Evolutionary conservation across 1,139 yeast genomes (phyloP).

Genomic region (Kodamaea fungicola): DNA sequence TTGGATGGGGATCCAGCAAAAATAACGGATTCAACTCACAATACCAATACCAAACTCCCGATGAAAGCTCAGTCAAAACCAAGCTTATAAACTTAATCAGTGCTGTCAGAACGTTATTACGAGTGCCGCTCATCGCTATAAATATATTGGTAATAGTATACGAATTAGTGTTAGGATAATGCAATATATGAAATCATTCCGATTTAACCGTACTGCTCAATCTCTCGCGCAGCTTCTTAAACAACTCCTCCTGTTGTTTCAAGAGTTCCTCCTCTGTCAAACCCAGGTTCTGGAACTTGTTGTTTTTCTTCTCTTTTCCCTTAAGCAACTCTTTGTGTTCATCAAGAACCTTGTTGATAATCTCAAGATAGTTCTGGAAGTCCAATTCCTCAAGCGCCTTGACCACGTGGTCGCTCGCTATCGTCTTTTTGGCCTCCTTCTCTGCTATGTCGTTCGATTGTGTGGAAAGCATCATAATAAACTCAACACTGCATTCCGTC

Average conservation of each 20-base stretch:
- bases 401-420: slow-evolving; percentile 93
- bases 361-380: slow-evolving; percentile 78
- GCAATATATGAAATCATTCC: slow-evolving; percentile 5
- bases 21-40: slow-evolving; percentile 17
- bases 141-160: slow-evolving; percentile 67
- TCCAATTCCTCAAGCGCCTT: slow-evolving; percentile 88
- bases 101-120: slow-evolving; percentile 70
- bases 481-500: slow-evolving; percentile 94
- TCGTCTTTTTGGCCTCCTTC: slow-evolving; percentile 92
- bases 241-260: slow-evolving; percentile 88
- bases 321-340: slow-evolving; percentile 88
- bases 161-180: slow-evolving; percentile 68
- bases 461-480: slow-evolving; percentile 89
- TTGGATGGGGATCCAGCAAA: slow-evolving; percentile 39
- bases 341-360: slow-evolving; percentile 72
- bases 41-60: slow-evolving; percentile 25
- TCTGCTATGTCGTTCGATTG: slow-evolving; percentile 97
- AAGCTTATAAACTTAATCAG: slow-evolving; percentile 62
- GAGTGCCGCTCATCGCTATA: slow-evolving; percentile 70
- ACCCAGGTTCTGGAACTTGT: slow-evolving; percentile 91
- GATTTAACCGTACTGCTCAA: slow-evolving; percentile 36
- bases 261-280: slow-evolving; percentile 87
- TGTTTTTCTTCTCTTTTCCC: slow-evolving; percentile 87
- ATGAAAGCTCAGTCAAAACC: slow-evolving; percentile 50
- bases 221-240: slow-evolving; percentile 82